Evolutionary conservation across 2,329 filamentous ascomycete genomes (phyloP).

Genomic region (Didymella glomerata): DNA sequence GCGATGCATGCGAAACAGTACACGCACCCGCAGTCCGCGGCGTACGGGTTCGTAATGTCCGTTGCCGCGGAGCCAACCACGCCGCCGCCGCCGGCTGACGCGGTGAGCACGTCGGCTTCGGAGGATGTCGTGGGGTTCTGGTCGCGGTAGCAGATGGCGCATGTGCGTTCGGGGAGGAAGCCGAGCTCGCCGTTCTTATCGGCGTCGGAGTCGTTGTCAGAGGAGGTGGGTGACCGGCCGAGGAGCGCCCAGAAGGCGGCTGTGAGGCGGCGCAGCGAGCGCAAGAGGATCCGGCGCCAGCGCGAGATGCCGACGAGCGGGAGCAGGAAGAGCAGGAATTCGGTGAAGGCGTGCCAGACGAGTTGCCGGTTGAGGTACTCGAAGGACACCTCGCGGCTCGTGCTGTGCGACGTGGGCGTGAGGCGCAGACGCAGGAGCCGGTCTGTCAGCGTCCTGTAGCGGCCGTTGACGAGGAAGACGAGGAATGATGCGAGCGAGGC

Average conservation of each 20-base stretch:
- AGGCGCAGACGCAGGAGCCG: constrained; percentile 84
- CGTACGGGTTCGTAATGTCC: constrained; percentile 96
- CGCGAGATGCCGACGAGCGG: constrained; percentile 93
- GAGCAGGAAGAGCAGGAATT: constrained; percentile 96
- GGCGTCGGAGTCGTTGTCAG: constrained; percentile 55
- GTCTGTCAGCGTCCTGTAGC: constrained; percentile 90
- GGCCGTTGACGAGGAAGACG: constrained; percentile 87
- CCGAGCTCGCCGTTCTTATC: constrained; percentile 74
- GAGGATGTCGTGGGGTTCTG: constrained; percentile 74
- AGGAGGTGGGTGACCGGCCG: constrained; percentile 50
- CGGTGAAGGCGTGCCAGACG: constrained; percentile 99
- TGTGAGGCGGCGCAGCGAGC: constrained; percentile 85
- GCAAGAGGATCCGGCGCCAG: constrained; percentile 88
- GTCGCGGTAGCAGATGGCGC: constrained; percentile 95
- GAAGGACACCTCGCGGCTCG: constrained; percentile 91
- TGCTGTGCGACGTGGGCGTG: constrained; percentile 81
- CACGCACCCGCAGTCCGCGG: constrained; percentile 87
- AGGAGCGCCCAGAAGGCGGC: constrained; percentile 59
- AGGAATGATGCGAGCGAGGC: constrained; percentile 87
- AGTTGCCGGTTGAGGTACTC: constrained; percentile 97
- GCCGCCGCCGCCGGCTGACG: constrained; percentile 72
- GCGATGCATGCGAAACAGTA: constrained; percentile 98
- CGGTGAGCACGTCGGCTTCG: constrained; percentile 69
- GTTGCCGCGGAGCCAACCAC: constrained; percentile 88
- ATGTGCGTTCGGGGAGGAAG: constrained; percentile 91